phyloP scores from a whole-genome alignment of 208 protist genomes.

The Leishmania arabica region DNA sequence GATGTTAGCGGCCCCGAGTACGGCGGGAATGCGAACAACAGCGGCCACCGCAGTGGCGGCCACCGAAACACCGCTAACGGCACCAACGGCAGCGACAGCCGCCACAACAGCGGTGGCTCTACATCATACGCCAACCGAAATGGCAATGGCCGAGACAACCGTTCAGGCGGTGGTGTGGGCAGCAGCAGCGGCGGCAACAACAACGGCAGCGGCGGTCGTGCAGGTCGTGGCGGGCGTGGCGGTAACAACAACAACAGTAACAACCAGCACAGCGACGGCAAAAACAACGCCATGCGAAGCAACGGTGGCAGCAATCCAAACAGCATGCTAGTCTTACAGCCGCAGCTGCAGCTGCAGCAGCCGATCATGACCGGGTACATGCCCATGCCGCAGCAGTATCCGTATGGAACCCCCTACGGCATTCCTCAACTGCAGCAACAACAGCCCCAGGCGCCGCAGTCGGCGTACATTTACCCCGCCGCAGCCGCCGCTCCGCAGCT shows the following conservation, averaged over 20 bases:
- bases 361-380: slow-evolving; percentile 10
- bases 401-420: slow-evolving; percentile 10
- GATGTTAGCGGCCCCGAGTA: slow-evolving; percentile 45
- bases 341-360: slow-evolving; percentile 18
- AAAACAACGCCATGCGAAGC: slow-evolving; percentile 26
- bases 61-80: not conserved
- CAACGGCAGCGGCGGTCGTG: slow-evolving; percentile 19
- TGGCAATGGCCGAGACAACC: slow-evolving; percentile 9
- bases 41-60: slow-evolving; percentile 24
- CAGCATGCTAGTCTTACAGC: slow-evolving; percentile 13
- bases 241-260: slow-evolving; percentile 20
- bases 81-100: slow-evolving; percentile 12
- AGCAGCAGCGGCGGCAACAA: slow-evolving; percentile 14
- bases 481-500: not conserved
- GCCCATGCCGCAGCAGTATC: slow-evolving; percentile 15
- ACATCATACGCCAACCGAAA: slow-evolving; percentile 5
- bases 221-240: slow-evolving; percentile 6
- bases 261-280: slow-evolving; percentile 20
- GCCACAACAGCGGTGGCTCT: slow-evolving; percentile 13
- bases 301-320: slow-evolving; percentile 24
- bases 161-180: slow-evolving; percentile 12
- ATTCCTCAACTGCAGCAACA: slow-evolving; percentile 14
- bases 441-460: slow-evolving; percentile 10
- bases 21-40: slow-evolving; percentile 30
- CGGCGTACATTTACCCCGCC: slow-evolving; percentile 7